A percentile compares a stretch with the other conserved stretches of the same genome.
Conservation (phyloP, 257 asterid genomes). For the Rhazya stricta region DNA sequence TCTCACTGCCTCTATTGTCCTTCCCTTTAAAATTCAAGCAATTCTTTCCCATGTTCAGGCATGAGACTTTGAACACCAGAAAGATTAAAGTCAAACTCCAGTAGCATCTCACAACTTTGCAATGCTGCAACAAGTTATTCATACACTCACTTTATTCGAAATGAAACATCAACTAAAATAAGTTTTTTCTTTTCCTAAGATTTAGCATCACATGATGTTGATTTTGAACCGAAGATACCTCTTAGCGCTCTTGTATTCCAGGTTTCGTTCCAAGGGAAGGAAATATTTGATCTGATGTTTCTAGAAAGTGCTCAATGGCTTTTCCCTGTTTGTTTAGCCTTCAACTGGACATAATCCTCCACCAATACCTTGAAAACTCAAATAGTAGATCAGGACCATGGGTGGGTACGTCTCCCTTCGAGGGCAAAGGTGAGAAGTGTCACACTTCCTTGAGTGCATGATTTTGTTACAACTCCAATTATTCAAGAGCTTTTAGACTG, state of each 20-base stretch:
- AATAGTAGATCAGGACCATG: not conserved
- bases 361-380: not conserved
- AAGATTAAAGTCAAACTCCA: not conserved
- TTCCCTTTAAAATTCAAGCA: not conserved
- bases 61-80: not conserved
- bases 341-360: not conserved
- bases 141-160: not conserved
- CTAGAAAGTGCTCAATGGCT: not conserved
- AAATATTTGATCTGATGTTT: not conserved
- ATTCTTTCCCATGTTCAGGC: not conserved
- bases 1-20: not conserved
- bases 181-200: not conserved
- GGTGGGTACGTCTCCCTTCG: not conserved
- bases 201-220: not conserved
- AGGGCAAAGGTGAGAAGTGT: not conserved
- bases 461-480: not conserved
- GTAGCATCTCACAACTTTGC: not conserved
- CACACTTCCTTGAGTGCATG: not conserved
- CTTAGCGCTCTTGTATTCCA: not conserved
- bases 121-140: not conserved
- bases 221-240: not conserved
- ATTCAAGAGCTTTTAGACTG: not conserved
- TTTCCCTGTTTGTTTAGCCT: not conserved
- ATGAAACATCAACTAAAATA: not conserved
- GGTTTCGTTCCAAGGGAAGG: not conserved